Conservation (phyloP, 2,329 filamentous ascomycete genomes). For the Leptographium lundbergii region DNA sequence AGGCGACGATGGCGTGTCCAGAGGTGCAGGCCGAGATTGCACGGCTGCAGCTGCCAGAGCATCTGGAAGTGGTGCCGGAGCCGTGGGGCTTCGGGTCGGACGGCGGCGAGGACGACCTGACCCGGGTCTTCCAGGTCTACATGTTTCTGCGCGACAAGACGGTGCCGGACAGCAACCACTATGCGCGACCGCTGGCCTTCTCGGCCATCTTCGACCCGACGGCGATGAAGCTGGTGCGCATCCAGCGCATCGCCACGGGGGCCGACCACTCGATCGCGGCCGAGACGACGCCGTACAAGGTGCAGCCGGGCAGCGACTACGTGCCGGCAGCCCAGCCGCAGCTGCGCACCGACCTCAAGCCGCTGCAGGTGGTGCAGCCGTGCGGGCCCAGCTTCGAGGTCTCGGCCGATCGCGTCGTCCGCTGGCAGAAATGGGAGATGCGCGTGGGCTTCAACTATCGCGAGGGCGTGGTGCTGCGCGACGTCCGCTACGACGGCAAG, state of each 20-base stretch:
- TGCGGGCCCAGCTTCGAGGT: conserved; percentile 29
- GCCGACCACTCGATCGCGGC: conserved; percentile 42
- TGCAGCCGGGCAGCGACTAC: conserved; percentile 20
- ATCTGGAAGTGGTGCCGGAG: conserved; percentile 44
- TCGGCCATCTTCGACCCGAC: conserved; percentile 42
- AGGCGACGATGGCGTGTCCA: conserved; percentile 38
- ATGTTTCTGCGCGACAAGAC: conserved; percentile 53
- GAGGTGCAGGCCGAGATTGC: conserved; percentile 45
- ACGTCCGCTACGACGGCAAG: conserved; percentile 61
- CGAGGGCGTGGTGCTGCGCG: conserved; percentile 79
- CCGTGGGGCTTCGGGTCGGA: conserved; percentile 52
- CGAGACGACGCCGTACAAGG: conserved; percentile 18
- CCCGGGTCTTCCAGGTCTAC: conserved; percentile 42
- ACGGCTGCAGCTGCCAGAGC: conserved; percentile 47
- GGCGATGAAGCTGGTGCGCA: conserved; percentile 26
- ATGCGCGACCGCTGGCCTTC: conserved; percentile 38
- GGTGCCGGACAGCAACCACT: conserved; percentile 45
- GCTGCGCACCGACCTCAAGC: conserved; percentile 37
- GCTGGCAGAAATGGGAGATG: conserved; percentile 60
- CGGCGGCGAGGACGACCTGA: conserved; percentile 19
- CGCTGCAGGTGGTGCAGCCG: conserved; percentile 24
- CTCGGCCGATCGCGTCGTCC: conserved; percentile 21
- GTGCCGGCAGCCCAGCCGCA: conserved; percentile 18
- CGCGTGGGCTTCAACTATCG: conserved; percentile 93
- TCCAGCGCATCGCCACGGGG: conserved; percentile 30